Conservation (phyloP, 2,329 filamentous ascomycete genomes). For the Whalleya microplaca region DNA sequence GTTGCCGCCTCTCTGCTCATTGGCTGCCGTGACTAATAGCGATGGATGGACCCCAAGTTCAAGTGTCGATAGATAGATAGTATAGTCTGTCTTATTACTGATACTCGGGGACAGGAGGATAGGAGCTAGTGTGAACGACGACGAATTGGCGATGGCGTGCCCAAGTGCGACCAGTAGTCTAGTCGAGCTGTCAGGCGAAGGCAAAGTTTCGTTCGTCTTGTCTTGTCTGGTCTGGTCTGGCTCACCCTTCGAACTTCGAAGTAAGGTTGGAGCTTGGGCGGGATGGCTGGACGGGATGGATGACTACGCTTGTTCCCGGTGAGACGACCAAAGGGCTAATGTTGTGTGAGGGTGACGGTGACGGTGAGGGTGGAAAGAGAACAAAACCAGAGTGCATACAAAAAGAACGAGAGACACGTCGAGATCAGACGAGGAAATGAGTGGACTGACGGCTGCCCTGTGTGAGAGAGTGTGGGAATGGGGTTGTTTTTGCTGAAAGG, state of each 20-base stretch:
- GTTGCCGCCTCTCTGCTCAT: background rate
- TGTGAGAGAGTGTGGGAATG: constrained; percentile 32
- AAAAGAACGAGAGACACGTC: constrained; percentile 31
- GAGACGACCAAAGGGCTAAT: constrained; percentile 12
- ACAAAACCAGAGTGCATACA: constrained; percentile 24
- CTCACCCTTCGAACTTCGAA: constrained; percentile 18
- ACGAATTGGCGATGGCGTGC: constrained; percentile 3
- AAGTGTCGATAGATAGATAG: background rate
- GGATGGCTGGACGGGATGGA: no score
- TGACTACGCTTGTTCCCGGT: constrained; percentile 15
- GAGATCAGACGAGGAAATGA: constrained; percentile 32
- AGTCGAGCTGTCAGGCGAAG: constrained; percentile 1
- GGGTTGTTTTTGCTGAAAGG: constrained; percentile 31
- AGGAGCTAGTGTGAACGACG: background rate
- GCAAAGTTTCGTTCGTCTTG: background rate
- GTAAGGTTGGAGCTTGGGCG: no score
- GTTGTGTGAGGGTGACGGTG: constrained; percentile 4
- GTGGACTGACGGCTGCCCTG: constrained; percentile 30
- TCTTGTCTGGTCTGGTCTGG: no score
- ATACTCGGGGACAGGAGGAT: background rate
- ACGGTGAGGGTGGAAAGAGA: constrained; percentile 9
- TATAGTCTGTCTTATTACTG: no score
- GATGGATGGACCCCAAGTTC: background rate
- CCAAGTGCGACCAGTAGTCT: background rate
- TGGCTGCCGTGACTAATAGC: constrained; percentile 2